Conservation (phyloP, 169 alveolate genomes). For the Condylostoma magnum region DNA sequence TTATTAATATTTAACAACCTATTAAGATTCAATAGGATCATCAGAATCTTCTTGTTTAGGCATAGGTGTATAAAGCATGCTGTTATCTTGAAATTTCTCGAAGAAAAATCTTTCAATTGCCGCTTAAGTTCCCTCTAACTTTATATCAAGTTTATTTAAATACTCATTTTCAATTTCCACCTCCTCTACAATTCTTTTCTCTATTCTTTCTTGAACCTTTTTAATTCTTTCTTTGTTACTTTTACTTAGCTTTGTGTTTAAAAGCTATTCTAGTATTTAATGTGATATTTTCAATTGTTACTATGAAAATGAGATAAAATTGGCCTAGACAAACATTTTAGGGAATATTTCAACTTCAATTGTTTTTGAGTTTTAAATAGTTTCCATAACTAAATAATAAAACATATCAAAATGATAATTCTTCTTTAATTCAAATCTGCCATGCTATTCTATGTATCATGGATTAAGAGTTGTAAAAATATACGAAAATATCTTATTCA, state of each 20-base stretch:
- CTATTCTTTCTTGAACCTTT: neutral
- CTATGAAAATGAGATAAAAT: neutral
- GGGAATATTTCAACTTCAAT: conserved; percentile 6
- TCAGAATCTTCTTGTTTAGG: neutral
- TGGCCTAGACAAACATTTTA: neutral
- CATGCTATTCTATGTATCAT: neutral
- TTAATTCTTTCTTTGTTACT: neutral
- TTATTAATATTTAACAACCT: too few species aligned
- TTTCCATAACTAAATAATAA: neutral
- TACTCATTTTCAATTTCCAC: neutral
- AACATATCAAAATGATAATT: conserved; percentile 6
- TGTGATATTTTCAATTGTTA: neutral
- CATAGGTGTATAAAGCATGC: neutral
- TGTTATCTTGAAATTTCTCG: neutral
- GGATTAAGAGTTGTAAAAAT: conserved; percentile 1
- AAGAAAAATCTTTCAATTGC: neutral
- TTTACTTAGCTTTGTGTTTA: neutral
- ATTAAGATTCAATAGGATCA: neutral
- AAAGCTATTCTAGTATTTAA: neutral
- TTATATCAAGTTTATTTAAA: neutral
- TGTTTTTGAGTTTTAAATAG: neutral
- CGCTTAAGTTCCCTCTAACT: neutral
- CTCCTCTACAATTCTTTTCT: neutral
- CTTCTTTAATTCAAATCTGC: neutral
- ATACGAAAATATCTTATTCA: conserved; percentile 8